A percentile compares a stretch with the other conserved stretches of the same genome.
Conservation (phyloP, 1,284 basidiomycete genomes). For the Rhodotorula sp. region DNA sequence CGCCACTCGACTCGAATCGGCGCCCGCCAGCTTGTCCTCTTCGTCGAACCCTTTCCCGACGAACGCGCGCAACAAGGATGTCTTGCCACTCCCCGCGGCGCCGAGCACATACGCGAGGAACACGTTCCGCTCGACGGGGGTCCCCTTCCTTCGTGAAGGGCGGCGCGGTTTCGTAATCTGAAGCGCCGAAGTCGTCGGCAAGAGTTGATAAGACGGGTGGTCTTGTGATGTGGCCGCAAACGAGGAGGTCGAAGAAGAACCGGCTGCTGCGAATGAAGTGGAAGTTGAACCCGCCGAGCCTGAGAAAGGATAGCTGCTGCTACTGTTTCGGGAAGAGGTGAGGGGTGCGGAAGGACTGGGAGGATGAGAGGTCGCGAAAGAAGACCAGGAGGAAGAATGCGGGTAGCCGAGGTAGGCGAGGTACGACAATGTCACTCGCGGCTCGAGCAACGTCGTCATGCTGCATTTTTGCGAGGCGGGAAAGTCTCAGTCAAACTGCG, state of each 20-base stretch:
- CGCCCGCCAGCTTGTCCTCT: constrained; percentile 1
- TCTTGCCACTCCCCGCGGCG: constrained; percentile 94
- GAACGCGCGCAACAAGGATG: constrained; percentile 77
- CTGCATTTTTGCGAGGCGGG: constrained; percentile 51
- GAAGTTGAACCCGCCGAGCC: constrained; percentile 53
- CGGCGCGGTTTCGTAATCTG: constrained; percentile 71
- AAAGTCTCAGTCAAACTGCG: too few species aligned
- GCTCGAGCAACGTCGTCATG: constrained; percentile 94
- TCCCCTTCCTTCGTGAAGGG: constrained; percentile 10
- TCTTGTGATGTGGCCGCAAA: constrained; percentile 52
- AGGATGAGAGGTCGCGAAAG: constrained; percentile 46
- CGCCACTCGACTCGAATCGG: not conserved
- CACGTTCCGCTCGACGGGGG: constrained; percentile 74
- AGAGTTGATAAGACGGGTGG: constrained; percentile 13
- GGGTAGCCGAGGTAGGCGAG: constrained; percentile 92
- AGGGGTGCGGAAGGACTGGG: constrained; percentile 5
- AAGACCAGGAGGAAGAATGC: constrained; percentile 59
- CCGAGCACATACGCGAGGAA: constrained; percentile 78
- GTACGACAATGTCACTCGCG: constrained; percentile 86
- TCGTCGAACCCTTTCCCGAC: constrained; percentile 67
- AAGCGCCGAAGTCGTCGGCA: constrained; percentile 66
- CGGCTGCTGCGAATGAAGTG: not conserved
- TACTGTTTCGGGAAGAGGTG: constrained; percentile 61
- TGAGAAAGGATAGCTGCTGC: constrained; percentile 83
- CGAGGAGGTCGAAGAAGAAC: constrained; percentile 73